Percentiles rank a stretch among this genome's conserved stretches.
Conservation (phyloP, 108 stramenopile genomes). For the Pseudonitzschia multiseries region DNA sequence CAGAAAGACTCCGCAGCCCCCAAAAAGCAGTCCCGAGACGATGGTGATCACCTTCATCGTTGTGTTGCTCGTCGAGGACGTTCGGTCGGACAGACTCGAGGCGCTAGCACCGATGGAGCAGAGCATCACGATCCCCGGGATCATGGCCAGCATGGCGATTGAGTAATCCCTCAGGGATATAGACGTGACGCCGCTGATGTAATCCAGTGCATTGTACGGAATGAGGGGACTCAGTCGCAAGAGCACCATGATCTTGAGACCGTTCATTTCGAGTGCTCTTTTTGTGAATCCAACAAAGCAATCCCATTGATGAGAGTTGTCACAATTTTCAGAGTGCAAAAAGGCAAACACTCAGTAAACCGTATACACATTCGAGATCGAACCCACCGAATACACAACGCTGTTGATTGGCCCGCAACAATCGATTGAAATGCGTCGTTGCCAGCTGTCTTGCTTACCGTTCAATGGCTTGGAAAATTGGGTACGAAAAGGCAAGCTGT, state of each 20-base stretch:
- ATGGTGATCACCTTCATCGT: conserved; percentile 39
- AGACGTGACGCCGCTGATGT: conserved; percentile 60
- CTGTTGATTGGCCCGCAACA: too few relatives aligned
- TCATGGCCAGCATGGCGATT: conserved; percentile 49
- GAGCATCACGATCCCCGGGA: conserved; percentile 63
- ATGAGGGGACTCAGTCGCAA: conserved; percentile 68
- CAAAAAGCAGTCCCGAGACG: conserved; percentile 48
- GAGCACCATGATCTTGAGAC: conserved; percentile 46
- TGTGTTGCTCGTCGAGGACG: conserved; percentile 19
- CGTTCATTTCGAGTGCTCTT: conserved; percentile 31
- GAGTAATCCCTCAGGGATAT: conserved; percentile 47
- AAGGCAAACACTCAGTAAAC: neutral
- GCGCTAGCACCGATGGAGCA: conserved; percentile 66
- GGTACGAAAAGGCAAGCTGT: conserved; percentile 28
- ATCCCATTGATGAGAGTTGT: too few relatives aligned
- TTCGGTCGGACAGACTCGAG: conserved; percentile 46
- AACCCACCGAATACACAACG: too few relatives aligned
- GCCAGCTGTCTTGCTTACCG: conserved; percentile 4
- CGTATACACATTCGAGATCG: too few relatives aligned
- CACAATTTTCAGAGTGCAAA: too few relatives aligned
- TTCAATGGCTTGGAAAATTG: conserved; percentile 39
- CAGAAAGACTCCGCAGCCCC: conserved; percentile 42
- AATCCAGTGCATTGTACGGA: conserved; percentile 72
- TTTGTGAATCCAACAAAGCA: neutral
- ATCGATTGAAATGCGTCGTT: neutral